Base-by-base conservation (phyloP, 1,139 yeast species). In the Candida smagusa region DNA sequence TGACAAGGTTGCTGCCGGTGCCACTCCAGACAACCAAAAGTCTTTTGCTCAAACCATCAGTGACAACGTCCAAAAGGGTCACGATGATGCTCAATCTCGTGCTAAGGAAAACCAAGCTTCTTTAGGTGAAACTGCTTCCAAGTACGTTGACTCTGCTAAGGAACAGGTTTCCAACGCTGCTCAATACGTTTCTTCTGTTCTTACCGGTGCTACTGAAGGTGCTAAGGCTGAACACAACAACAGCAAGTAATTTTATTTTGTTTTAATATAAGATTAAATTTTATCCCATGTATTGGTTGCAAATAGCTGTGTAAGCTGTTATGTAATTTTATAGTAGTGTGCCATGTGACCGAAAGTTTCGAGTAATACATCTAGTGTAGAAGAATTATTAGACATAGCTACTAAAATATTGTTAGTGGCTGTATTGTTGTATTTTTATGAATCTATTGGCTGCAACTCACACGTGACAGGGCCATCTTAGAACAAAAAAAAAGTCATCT, bases 11-110 rank as follows among this genome's bases (percentile, higher is more conserved):
- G 90, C 85, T 42, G 69, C 73, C 36, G 60, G 70, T 40, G 57
- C 69, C 36, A 76, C 79, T 46, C 90, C 95, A 47, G 81, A 83
- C 33, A 58, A 63, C 46, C 70, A 81, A 54, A 88, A 88, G 75
- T 80, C 90, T 13, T 64, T 74, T 47, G 54, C 75, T 39, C 96
- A 88, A 71, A 65, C 79, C 43, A 65, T 78, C 29, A 73, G 80
- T 49, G 96, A 88, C 66, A 43, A 40, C 23, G 42, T 38, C 23
- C 39, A 47, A 38, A 32, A 43, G 36, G 83, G 83, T 36, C 70
- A 66, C 47, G 79, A 75, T 39, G 75, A 74, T 40, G 56, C 64
- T 30, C 59, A 56, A 38, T 39, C 42, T 22, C 53, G 56, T 13
- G 58, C 56, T 27, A 40, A 53, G 21, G 52, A 54, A 33, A 34